phyloP scores from a whole-genome alignment of 257 asterid genomes.

The Solanum virginianum region DNA sequence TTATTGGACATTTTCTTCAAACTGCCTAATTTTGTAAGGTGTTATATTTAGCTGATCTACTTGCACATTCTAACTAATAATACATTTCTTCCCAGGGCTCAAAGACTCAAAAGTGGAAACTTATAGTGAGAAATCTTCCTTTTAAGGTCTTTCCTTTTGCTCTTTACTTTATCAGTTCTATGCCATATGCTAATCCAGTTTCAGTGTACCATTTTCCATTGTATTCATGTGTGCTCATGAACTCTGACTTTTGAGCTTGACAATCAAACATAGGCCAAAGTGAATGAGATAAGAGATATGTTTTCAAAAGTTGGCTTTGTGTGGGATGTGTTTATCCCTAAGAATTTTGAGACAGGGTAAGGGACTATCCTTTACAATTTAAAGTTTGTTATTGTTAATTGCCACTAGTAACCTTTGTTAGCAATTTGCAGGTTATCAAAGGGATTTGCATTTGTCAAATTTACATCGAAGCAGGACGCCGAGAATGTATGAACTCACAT shows the following conservation, averaged over 20 bases:
- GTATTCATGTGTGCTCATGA: background rate
- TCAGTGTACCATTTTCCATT: background rate
- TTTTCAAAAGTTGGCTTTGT: constrained; percentile 69
- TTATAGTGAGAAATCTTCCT: constrained; percentile 87
- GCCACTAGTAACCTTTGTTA: background rate
- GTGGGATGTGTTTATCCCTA: constrained; percentile 91
- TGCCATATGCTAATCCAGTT: background rate
- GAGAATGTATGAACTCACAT: constrained; percentile 42
- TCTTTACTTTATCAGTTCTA: background rate
- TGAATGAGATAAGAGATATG: constrained; percentile 59
- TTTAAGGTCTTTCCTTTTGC: constrained; percentile 52
- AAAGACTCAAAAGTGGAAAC: constrained; percentile 87
- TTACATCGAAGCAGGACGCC: constrained; percentile 78
- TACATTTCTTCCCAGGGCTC: constrained; percentile 59
- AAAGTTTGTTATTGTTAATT: background rate
- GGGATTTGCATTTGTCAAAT: constrained; percentile 94
- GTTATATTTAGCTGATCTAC: background rate
- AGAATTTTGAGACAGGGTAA: constrained; percentile 74
- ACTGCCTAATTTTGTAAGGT: background rate
- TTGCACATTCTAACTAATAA: background rate
- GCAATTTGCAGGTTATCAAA: constrained; percentile 48
- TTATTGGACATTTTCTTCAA: background rate
- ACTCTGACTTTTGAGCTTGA: background rate
- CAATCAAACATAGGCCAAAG: constrained; percentile 51
- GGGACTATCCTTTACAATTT: background rate